Conservation (phyloP, 805 yeast species). For the Lipomyces sp. region DNA sequence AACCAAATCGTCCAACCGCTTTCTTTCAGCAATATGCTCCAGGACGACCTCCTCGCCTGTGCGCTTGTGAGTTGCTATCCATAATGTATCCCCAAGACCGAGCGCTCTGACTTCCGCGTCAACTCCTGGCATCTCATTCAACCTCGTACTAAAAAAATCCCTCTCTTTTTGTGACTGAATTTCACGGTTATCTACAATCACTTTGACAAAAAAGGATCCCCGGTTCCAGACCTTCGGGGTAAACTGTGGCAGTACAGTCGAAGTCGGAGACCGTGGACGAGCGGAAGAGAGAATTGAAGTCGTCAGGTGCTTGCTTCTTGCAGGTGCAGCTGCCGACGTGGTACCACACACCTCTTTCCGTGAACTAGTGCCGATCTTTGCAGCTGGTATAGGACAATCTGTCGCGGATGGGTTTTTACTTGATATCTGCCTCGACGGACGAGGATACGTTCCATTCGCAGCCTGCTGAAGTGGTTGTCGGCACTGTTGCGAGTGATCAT, state of each 20-base stretch:
- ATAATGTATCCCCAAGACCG: constrained; percentile 83
- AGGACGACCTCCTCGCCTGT: constrained; percentile 69
- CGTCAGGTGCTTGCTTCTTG: background rate
- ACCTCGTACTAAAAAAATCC: constrained; percentile 65
- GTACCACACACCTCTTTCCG: background rate
- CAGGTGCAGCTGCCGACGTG: constrained; percentile 1
- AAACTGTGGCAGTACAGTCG: constrained; percentile 9
- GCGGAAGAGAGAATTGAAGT: background rate
- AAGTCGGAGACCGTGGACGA: background rate
- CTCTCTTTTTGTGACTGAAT: constrained; percentile 70
- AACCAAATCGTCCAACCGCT: constrained; percentile 84
- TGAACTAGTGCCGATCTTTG: background rate
- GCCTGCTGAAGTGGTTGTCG: constrained; percentile 1
- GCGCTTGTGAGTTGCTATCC: constrained; percentile 76
- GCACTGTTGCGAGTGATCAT: background rate
- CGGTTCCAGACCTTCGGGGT: constrained; percentile 58
- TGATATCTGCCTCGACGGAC: background rate
- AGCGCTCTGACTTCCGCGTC: constrained; percentile 60
- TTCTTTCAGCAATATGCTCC: constrained; percentile 87
- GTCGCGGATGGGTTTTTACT: background rate
- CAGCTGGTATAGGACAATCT: background rate
- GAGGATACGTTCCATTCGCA: background rate
- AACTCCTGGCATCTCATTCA: constrained; percentile 55
- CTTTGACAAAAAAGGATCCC: constrained; percentile 61
- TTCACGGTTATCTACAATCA: constrained; percentile 83